Conservation (phyloP, 1,284 basidiomycete genomes). For the Schizophyllum commune region DNA sequence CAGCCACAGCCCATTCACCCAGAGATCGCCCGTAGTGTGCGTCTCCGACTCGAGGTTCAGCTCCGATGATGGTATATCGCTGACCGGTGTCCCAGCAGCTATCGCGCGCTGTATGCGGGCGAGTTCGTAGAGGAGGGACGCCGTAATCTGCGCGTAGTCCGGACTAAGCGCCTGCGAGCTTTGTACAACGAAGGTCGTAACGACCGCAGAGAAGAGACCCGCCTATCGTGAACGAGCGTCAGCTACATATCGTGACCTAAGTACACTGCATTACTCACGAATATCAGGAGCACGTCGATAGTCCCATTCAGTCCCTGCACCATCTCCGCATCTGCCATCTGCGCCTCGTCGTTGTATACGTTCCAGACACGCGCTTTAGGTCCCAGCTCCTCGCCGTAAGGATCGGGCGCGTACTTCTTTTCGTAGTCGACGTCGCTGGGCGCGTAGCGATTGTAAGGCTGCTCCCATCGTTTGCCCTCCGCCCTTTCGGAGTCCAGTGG, state of each 20-base stretch:
- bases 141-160: not conserved
- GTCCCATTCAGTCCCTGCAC: not conserved
- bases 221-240: not conserved
- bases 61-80: not conserved
- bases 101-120: not conserved
- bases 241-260: not conserved
- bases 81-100: not conserved
- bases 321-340: not conserved
- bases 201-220: constrained; percentile 6
- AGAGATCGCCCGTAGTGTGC: not conserved
- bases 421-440: not conserved
- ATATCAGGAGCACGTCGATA: not conserved
- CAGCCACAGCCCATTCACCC: constrained; percentile 9
- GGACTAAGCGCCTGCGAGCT: not conserved
- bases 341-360: not conserved
- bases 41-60: not conserved
- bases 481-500: no score
- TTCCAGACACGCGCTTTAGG: not conserved
- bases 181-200: constrained; percentile 3
- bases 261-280: not conserved
- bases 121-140: not conserved
- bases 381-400: not conserved
- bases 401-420: not conserved
- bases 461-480: not conserved
- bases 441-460: not conserved